These are phyloP conservation scores for Inonotus obliquus DNA, from an alignment of 1,284 basidiomycete genomes.

Conservation along the genomic window DNA sequence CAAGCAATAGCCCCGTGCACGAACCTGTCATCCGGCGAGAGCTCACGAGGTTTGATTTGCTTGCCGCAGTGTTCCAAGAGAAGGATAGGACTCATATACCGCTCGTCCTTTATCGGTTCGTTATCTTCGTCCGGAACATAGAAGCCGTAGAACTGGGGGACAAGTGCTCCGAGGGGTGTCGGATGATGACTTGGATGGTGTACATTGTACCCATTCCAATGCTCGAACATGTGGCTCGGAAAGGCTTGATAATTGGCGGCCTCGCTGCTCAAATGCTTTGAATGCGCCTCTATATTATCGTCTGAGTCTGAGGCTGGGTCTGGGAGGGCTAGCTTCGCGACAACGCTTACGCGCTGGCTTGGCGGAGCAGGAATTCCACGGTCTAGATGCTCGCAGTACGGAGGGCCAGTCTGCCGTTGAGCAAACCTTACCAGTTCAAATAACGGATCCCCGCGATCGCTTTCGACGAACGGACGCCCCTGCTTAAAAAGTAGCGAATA, in stretches of 20 bases:
- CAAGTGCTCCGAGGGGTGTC: slow-evolving; percentile 32
- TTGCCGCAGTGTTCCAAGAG: slow-evolving; percentile 37
- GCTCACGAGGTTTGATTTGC: slow-evolving; percentile 23
- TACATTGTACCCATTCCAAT: slow-evolving; percentile 32
- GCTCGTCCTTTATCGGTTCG: slow-evolving; percentile 7
- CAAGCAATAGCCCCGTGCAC: background rate
- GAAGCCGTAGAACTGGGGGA: slow-evolving; percentile 38
- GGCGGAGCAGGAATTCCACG: slow-evolving; percentile 10
- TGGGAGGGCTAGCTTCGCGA: slow-evolving; percentile 26
- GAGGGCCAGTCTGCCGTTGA: slow-evolving; percentile 1
- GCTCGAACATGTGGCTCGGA: slow-evolving; percentile 29
- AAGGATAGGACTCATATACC: slow-evolving; percentile 28
- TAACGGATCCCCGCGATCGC: background rate
- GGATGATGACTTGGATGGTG: slow-evolving; percentile 23
- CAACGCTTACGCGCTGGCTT: slow-evolving; percentile 21
- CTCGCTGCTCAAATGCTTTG: slow-evolving; percentile 25
- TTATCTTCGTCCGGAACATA: slow-evolving; percentile 24
- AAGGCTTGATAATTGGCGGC: slow-evolving; percentile 29
- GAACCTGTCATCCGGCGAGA: slow-evolving; percentile 26
- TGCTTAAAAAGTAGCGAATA: slow-evolving; percentile 2
- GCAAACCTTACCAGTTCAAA: background rate
- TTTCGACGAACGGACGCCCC: slow-evolving; percentile 7
- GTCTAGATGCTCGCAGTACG: slow-evolving; percentile 16
- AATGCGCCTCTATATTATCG: slow-evolving; percentile 15
- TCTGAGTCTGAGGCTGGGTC: slow-evolving; percentile 5